These are phyloP conservation scores for Fusarium albidum DNA, from an alignment of 2,329 filamentous ascomycete genomes.

Conservation along the genomic window DNA sequence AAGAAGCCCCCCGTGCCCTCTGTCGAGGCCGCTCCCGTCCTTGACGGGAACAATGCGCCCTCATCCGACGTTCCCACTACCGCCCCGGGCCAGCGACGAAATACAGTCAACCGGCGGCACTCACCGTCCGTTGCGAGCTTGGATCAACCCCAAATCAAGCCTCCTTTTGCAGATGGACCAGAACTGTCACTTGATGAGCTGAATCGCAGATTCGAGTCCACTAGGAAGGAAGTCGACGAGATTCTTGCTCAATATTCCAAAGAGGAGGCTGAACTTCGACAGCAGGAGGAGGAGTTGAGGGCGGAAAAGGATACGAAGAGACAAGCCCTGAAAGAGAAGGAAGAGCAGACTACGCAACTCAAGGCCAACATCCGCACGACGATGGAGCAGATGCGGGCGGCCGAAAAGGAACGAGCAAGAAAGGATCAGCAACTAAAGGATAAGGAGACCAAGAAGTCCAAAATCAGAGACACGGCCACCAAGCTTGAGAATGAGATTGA, in stretches of 20 bases:
- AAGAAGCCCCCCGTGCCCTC: conserved; percentile 59
- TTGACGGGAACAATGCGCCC: conserved; percentile 68
- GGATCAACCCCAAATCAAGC: conserved; percentile 57
- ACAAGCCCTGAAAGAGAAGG: conserved; percentile 84
- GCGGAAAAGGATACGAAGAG: conserved; percentile 82
- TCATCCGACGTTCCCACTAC: conserved; percentile 69
- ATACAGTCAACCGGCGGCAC: conserved; percentile 75
- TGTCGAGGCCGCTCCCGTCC: conserved; percentile 68
- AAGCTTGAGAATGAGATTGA: conserved; percentile 73
- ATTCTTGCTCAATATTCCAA: conserved; percentile 73
- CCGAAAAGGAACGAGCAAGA: conserved; percentile 80
- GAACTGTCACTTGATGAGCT: conserved; percentile 78
- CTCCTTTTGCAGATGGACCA: conserved; percentile 59
- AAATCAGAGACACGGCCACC: conserved; percentile 73
- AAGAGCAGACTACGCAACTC: conserved; percentile 86
- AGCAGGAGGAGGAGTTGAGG: conserved; percentile 72
- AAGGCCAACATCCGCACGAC: conserved; percentile 82
- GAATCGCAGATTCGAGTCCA: conserved; percentile 80
- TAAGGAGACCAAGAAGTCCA: conserved; percentile 72
- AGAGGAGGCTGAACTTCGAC: conserved; percentile 75
- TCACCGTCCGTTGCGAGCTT: conserved; percentile 74
- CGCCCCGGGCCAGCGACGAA: conserved; percentile 48
- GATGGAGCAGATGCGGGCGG: conserved; percentile 81
- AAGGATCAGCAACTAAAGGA: conserved; percentile 77
- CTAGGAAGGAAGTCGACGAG: conserved; percentile 86